Base-by-base conservation (phyloP, 2,329 filamentous ascomycete genomes). In the Phyllosticta ampelicida region DNA sequence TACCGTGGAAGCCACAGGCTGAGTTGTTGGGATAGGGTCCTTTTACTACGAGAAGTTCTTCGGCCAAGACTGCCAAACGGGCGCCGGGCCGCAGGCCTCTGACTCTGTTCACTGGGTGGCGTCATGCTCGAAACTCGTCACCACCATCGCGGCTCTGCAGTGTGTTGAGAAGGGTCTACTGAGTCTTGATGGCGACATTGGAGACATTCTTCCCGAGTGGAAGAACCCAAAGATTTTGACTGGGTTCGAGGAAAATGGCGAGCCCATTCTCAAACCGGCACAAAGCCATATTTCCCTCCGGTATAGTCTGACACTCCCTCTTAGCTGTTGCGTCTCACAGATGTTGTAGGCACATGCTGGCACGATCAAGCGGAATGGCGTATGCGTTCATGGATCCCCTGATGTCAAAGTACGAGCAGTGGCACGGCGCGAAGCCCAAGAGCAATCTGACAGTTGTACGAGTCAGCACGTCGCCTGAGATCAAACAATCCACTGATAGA, bases 61-160 rank as follows among this genome's bases (percentile, higher is more conserved):
- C 18, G 51, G 51, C 16, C 28, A 21, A n/a, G 56, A 54, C 11
- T 58, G 53, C 28, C 26, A 44, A 13, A 48, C 49, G n/a, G 56
- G 23, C 11, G 56, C 56, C 3, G 48, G 54, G 9, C 56, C 52
- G 11, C 28, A 44, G 13, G 19, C 29, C 20, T 13, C 48, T 44
- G 44, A 50, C 19, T 5, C 52, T 9, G 36, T 54, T 23, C 53
- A 51, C 16, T 72, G 69, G 69, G 64, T 72, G 11, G 70, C 71
- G 5, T 71, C 68, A 6, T 71, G 67, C 63, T 72, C 69, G 16
- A 73, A 74, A 59, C 66, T 74, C 28, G 65, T 73, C 62, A 71
- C 70, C 1, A 64, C 65, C 0, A 66, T 73, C 21, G 66, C 64
- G 50, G 64, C 62, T 5, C 61, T 73, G 61, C 67, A 73, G 51